Percentiles rank a stretch among this genome's conserved stretches.
These are phyloP conservation scores for Coemansia sp. DNA, from an alignment of 192 early-diverging fungal species.

Conservation along the genomic window DNA sequence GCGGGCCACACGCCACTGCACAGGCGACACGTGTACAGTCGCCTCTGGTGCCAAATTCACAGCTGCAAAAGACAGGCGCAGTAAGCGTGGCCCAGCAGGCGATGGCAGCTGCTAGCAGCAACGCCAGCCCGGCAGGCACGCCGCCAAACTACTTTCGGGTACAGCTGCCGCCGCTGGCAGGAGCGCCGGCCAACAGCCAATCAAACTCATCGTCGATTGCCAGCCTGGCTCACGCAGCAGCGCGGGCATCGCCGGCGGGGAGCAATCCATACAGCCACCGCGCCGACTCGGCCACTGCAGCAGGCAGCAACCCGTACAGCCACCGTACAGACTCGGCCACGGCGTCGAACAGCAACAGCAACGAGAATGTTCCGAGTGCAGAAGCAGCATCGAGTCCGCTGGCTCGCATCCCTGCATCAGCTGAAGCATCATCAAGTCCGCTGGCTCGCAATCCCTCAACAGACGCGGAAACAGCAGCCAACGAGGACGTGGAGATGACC, in stretches of 20 bases:
- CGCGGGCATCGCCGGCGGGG: conserved; percentile 18
- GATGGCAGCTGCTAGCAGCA: not conserved
- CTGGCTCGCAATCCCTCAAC: conserved; percentile 1
- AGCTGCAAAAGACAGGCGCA: not conserved
- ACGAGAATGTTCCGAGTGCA: not conserved
- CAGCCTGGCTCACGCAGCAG: conserved; percentile 34
- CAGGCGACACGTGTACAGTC: conserved; percentile 35
- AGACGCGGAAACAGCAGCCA: not conserved
- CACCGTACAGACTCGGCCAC: conserved; percentile 20
- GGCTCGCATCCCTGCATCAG: not conserved
- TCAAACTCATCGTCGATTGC: conserved; percentile 46
- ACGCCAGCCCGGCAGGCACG: conserved; percentile 31
- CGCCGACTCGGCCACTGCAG: not conserved
- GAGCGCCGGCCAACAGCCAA: conserved; percentile 18
- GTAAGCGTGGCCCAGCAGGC: not conserved
- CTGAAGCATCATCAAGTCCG: conserved; percentile 4
- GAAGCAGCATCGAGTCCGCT: conserved; percentile 15
- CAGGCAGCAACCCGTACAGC: conserved; percentile 38
- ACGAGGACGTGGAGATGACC: conserved; percentile 16
- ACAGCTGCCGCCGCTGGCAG: conserved; percentile 41
- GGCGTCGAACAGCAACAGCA: not conserved
- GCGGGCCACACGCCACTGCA: conserved; percentile 23
- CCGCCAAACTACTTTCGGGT: conserved; percentile 53
- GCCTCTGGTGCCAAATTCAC: conserved; percentile 23
- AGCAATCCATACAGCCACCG: conserved; percentile 48